Conservation (phyloP, 352 stramenopile genomes). For the Phytophthora sojae region DNA sequence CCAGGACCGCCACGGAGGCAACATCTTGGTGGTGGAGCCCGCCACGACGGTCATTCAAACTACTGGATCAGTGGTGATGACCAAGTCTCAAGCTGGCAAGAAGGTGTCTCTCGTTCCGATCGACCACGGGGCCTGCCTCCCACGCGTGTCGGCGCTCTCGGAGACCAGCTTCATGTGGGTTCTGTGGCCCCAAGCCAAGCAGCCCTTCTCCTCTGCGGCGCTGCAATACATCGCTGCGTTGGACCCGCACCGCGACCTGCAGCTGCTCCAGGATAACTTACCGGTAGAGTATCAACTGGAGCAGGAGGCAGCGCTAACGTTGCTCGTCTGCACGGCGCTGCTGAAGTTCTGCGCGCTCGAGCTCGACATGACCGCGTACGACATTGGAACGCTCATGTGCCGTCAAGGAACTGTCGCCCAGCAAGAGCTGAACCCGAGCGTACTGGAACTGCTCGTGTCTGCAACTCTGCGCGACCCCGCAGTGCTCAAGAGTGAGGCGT, state of each 20-base stretch:
- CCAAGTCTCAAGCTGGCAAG: constrained; percentile 21
- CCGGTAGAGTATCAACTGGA: constrained; percentile 40
- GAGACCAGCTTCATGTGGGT: constrained; percentile 82
- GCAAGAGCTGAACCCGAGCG: constrained; percentile 40
- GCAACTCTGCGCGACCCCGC: constrained; percentile 16
- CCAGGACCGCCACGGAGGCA: constrained; percentile 83
- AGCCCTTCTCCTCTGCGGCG: constrained; percentile 44
- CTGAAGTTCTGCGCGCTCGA: constrained; percentile 62
- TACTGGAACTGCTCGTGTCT: constrained; percentile 49
- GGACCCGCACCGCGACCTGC: constrained; percentile 42
- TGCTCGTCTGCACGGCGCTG: constrained; percentile 58
- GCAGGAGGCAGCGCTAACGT: constrained; percentile 50
- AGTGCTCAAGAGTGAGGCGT: constrained; percentile 20
- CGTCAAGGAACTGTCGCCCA: constrained; percentile 40
- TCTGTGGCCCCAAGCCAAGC: constrained; percentile 67
- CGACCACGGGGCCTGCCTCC: constrained; percentile 81
- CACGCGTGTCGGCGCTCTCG: constrained; percentile 45
- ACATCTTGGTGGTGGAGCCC: constrained; percentile 62
- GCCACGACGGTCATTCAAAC: constrained; percentile 19
- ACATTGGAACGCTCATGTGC: constrained; percentile 70
- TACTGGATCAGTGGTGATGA: constrained; percentile 16
- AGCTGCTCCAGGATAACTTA: constrained; percentile 39
- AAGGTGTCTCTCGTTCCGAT: constrained; percentile 66
- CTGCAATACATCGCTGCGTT: constrained; percentile 51
- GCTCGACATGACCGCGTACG: constrained; percentile 50